Base-by-base conservation (phyloP, 2,329 filamentous ascomycete genomes). In the Aspergillus nomiae region DNA sequence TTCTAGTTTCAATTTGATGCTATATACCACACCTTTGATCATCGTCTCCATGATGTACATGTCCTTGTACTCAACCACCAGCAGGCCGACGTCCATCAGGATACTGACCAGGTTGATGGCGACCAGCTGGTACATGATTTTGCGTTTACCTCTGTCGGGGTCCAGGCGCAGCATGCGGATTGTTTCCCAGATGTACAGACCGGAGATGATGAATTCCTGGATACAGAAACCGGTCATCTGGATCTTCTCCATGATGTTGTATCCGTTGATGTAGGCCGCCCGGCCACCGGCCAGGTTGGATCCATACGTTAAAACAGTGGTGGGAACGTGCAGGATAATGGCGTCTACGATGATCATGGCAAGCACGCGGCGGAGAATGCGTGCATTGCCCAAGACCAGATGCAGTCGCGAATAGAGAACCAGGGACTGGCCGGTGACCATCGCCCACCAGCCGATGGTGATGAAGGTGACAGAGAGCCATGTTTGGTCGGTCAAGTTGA, bases 171-270 rank as follows among this genome's bases (percentile, higher is more conserved):
- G 76, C 61, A 86, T 79, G 80, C 78, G 81, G 62, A 83, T 72
- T 0, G 85, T 85, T 65, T 86, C 83, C 71, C 75, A 76, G 61
- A 87, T 85, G 70, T 86, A 87, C 24, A 85, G 74, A 1, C 77
- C 76, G 1, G 84, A 86, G 56, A 87, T 80, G 64, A 85, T 77
- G 57, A 83, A 78, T 62, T 87, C 85, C 67, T 87, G 85, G 14
- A 86, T 59, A 67, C 83, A 86, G 69, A 87, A 87, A 9, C 84
- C 77, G 7, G 83, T 84, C 70, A 87, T 82, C 68, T 87, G 84
- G 21, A 87, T 78, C 70, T 84, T 84, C 66, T 87, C 85, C 76
- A 84, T 80, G 38, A 81, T 69, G 50, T 80, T 78, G 69, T 82
- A 83, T 8, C 76, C 78, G 4, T 60, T 62, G 21, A 74, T 71